Evolutionary conservation across 2,329 filamentous ascomycete species (phyloP), one percentile per base, ranked within the genome.

Genomic region (Thermoascus crustaceus): DNA sequence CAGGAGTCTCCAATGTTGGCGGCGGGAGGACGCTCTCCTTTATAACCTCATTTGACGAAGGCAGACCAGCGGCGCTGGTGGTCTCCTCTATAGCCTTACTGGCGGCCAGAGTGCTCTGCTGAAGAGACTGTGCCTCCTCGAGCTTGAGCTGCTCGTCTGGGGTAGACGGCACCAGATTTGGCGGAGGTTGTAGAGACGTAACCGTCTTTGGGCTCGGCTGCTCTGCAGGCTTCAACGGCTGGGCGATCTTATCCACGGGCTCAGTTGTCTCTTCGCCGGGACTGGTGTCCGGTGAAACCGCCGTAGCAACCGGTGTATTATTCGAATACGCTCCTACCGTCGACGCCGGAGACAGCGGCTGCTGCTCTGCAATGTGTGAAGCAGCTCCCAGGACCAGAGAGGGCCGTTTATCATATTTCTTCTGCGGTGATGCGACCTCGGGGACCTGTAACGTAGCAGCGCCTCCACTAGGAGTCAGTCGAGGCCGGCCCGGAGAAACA

Each of bases 201-300:
- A 48, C 48, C 40, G 46, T 43, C 21, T 51, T 53, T 7, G 50
- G 43, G 18, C 43, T 53, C 13, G 38, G 41, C 11, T 57, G 26
- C 16, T 25, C 24, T 10, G 23, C 24, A 32, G 31, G 22, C 32
- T 41, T 43, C 7, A 17, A 16, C 23, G 37, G 24, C 14, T 39
- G 21, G 9, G 25, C 21, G 63, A 66, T 45, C 68, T 71, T 44
- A 62, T 65, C 27, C 67, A 53, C 39, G 64, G 57, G 45, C 66
- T 53, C 50, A 7, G 39, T 40, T 17, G 43, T 43, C 34, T 86
- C 81, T 36, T 81, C 75, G 36, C 82, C 82, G 1, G 82, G 79
- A 47, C 82, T 87, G 2, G 83, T 87, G 46, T 82, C 79, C 1
- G 82, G 76, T 1, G 83, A 87, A 5, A 71, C 73, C 43, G 81